Conservation (phyloP, 2,329 filamentous ascomycete species). For the Diaporthe destruens region DNA sequence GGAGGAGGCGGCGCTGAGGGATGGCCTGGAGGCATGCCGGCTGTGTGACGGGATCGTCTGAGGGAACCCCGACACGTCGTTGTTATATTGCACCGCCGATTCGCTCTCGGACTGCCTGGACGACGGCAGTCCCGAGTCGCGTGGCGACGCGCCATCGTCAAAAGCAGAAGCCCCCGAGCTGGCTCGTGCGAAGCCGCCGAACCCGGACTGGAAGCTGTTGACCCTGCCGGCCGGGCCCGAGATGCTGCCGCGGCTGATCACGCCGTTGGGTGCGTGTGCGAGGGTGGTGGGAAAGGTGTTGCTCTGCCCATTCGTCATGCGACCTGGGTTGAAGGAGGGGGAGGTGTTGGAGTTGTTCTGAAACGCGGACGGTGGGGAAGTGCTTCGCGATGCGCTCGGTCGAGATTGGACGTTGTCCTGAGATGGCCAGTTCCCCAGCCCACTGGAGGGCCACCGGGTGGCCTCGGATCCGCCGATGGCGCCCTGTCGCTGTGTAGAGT, state of each 20-base stretch:
- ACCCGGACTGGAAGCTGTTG: constrained; percentile 36
- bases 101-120: constrained; percentile 40
- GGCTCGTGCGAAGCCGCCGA: constrained; percentile 31
- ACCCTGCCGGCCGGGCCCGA: constrained; percentile 19
- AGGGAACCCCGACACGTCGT: constrained; percentile 26
- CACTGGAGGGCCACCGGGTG: constrained; percentile 35
- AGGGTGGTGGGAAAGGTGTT: constrained; percentile 25
- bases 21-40: constrained; percentile 38
- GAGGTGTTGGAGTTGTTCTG: constrained; percentile 39
- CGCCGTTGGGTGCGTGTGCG: not conserved
- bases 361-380: constrained; percentile 35
- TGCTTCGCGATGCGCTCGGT: constrained; percentile 38
- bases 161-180: constrained; percentile 22
- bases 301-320: constrained; percentile 27
- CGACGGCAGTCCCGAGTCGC: constrained; percentile 23
- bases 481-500: constrained; percentile 36
- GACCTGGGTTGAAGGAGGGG: constrained; percentile 37
- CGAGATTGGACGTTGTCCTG: constrained; percentile 37
- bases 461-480: constrained; percentile 34
- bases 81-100: constrained; percentile 21
- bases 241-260: constrained; percentile 15
- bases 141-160: constrained; percentile 32
- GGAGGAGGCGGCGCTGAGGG: constrained; percentile 33
- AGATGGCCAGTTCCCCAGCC: constrained; percentile 36
- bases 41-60: constrained; percentile 28